Evolutionary conservation across 306 rosid species (phyloP), one percentile per base, ranked within the genome.

Genomic region (Fragaria ananassa): DNA sequence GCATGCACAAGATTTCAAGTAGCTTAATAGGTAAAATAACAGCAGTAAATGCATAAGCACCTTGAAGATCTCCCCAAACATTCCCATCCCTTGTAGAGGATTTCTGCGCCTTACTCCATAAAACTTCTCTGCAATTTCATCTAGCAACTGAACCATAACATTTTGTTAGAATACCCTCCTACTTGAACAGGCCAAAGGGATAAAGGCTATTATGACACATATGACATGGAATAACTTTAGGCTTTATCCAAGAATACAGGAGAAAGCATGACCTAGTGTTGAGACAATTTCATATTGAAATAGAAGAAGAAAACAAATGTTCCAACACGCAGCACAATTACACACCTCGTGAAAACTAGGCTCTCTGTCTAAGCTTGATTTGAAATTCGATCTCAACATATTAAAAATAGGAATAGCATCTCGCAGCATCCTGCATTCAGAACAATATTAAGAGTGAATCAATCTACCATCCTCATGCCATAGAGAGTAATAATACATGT

Each of bases 1-100:
- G 3, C 25, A 25, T 76, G n/a, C 65, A 39, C 29, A 37, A 18
- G 56, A 54, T 15, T 67, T 39, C 67, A 76, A 23, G 7, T 68
- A 25, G 77, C 42, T 11, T 27, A 54, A 35, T 9, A 41, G 0
- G 47, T 4, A 66, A 39, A 66, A 9, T 10, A n/a, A 65, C 70
- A 18, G 51, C 46, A 21, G 35, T 19, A 21, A n/a, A 68, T 21
- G 54, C 10, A 18, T 18, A 73, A 66, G 42, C 69, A 92, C 99
- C 99, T 91, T 96, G 77, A 92, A 89, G 82, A 96, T 92, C 81
- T 96, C 98, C 53, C 96, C 97, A 60, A 96, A 89, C 93, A 96
- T 85, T 27, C 99, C 99, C 93, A 96, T 85, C 60, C 99, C 99
- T 91, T 88, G 91, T 62, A 92, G 76, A 2, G 99, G 97, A 79